Base-by-base conservation (phyloP, 768 basidiomycete genomes). In the Mycena vulgaris region DNA sequence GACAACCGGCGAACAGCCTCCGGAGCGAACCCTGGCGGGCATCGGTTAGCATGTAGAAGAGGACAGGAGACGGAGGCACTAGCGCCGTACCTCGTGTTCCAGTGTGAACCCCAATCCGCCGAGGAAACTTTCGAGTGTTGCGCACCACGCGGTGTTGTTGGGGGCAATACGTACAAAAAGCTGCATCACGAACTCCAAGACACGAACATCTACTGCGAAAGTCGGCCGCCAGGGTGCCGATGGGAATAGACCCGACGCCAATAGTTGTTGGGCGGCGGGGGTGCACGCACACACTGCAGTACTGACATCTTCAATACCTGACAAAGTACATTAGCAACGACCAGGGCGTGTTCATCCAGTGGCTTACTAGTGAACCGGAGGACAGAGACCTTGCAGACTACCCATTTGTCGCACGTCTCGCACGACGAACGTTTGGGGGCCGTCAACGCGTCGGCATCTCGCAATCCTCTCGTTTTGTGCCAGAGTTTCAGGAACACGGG, bases 221-320 rank as follows among this genome's bases (percentile, higher is more conserved):
- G 72, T 56, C 19, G 79, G 80, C 2, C 30, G 63, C 2, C 69
- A 16, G 0, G 80, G 80, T 5, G 78, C 70, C 53, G 74, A 80
- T 25, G 79, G 76, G 62, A 81, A 80, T 9, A 77, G 55, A 5
- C 76, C 78, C 0, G 30, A 28, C 5, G n/a, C 19, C 14, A 80
- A 65, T 19, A 80, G 70, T 53, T 77, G 75, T 9, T 65, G 31
- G 3, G 75, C 61, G 2, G 75, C 57, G 14, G 57, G 56, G 0
- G 35, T 11, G 48, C 61, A 63, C 13, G 16, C 27, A 19, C 61
- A 63, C 9, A 30, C 6, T 5, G 37, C 4, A 8, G 51, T 30
- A 11, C 7, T 19, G 1, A 62, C 17, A n/a, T 62, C 60, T 9
- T 42, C 42, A 8, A 42, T 42, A 42, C n/a, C n/a, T n/a, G n/a